Evolutionary conservation across 2,329 filamentous ascomycete species (phyloP).

Genomic region (Alternaria brassicae): DNA sequence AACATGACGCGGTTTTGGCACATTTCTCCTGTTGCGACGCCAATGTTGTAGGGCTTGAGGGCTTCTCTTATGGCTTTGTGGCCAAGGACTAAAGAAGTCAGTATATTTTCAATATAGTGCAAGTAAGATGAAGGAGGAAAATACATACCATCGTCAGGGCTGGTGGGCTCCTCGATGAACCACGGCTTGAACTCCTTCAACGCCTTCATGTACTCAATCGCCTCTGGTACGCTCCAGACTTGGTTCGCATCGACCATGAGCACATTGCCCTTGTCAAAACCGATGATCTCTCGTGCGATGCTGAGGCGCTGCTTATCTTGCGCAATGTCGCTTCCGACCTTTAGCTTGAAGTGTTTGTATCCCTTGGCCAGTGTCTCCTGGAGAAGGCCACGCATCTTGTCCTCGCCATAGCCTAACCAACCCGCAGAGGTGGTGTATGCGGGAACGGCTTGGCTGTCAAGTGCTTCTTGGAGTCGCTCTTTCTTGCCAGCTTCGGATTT

Average conservation of each 20-base stretch:
- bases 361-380: conserved; percentile 77
- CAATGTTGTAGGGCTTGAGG: conserved; percentile 75
- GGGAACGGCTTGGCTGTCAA: conserved; percentile 77
- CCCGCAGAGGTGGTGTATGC: conserved; percentile 91
- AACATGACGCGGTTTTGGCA: conserved; percentile 94
- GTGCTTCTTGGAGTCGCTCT: conserved; percentile 74
- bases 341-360: conserved; percentile 89
- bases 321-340: conserved; percentile 78
- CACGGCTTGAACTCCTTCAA: conserved; percentile 84
- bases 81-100: conserved; percentile 68
- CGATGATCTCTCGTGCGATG: conserved; percentile 81
- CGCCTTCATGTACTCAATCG: conserved; percentile 84
- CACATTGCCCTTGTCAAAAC: conserved; percentile 81
- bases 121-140: not conserved
- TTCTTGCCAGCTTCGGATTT: conserved; percentile 72
- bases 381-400: conserved; percentile 80
- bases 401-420: conserved; percentile 89
- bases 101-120: not conserved
- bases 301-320: conserved; percentile 73
- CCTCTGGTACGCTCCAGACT: conserved; percentile 88
- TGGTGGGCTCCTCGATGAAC: conserved; percentile 96
- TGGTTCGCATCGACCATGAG: conserved; percentile 96
- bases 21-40: conserved; percentile 92
- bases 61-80: conserved; percentile 86
- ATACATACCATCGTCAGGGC: conserved; percentile 72